These are phyloP conservation scores for Apophysomyces ossiformis DNA, from an alignment of 371 early-diverging fungal species.

Conservation along the genomic window DNA sequence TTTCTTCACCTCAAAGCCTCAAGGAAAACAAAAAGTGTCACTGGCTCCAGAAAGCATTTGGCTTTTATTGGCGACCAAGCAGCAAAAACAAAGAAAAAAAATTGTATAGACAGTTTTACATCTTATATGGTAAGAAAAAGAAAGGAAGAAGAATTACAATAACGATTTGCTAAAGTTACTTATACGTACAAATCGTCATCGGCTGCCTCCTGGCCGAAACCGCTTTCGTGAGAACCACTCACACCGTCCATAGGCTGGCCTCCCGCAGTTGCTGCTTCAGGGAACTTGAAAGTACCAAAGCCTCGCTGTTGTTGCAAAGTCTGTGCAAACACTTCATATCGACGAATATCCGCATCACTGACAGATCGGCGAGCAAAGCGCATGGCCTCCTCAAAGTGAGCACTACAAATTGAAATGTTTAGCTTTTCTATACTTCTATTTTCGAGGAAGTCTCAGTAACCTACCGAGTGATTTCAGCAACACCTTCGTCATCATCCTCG, in stretches of 20 bases:
- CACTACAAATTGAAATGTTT: conserved; percentile 30
- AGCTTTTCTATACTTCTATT: background rate
- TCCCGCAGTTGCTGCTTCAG: conserved; percentile 72
- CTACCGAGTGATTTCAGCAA: conserved; percentile 89
- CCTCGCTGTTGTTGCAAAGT: conserved; percentile 95
- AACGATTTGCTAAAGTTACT: conserved; percentile 16
- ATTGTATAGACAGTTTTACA: conserved; percentile 12
- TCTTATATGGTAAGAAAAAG: conserved; percentile 5
- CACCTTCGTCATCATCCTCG: conserved; percentile 79
- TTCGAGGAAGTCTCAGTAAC: background rate
- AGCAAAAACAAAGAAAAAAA: conserved; percentile 13
- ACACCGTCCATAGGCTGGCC: conserved; percentile 36
- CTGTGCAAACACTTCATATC: conserved; percentile 99
- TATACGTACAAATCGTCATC: conserved; percentile 65
- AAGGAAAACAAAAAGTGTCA: background rate
- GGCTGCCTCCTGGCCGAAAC: conserved; percentile 53
- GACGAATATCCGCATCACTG: conserved; percentile 95
- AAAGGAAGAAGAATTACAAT: background rate
- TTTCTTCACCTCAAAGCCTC: too few species aligned
- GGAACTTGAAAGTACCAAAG: conserved; percentile 94
- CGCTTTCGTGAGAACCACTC: conserved; percentile 37
- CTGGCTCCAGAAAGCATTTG: background rate
- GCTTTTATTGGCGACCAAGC: conserved; percentile 9
- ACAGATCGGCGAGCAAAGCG: conserved; percentile 97
- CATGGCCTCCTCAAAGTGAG: conserved; percentile 99